Conservation (phyloP, 1,139 yeast species). For the Ogataea hybrid region DNA sequence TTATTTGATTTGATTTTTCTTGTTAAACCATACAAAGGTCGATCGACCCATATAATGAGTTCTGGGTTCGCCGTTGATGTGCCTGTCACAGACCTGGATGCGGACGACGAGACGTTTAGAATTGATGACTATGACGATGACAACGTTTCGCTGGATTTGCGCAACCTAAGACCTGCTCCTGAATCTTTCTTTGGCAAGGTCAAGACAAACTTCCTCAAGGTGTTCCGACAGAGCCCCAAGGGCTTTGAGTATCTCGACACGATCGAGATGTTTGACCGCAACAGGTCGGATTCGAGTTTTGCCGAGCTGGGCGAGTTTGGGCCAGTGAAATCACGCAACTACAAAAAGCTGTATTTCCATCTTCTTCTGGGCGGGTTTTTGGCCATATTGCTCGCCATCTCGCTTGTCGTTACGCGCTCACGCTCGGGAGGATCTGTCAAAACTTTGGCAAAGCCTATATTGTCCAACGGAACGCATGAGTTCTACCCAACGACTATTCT, state of each 20-base stretch:
- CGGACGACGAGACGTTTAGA: slow-evolving; percentile 41
- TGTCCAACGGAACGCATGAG: no score
- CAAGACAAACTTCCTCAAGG: slow-evolving; percentile 10
- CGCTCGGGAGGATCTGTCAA: no score
- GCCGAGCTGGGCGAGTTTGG: no score
- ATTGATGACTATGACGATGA: slow-evolving; percentile 33
- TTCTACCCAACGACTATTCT: no score
- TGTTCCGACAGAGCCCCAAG: slow-evolving; percentile 13
- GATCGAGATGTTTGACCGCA: no score
- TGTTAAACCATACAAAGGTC: neutral
- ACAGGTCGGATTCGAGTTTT: no score
- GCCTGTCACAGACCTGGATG: slow-evolving; percentile 60
- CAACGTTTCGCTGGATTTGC: slow-evolving; percentile 24
- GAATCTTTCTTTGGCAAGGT: slow-evolving; percentile 8
- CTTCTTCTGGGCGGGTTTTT: no score
- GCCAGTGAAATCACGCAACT: no score
- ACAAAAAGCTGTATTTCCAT: no score
- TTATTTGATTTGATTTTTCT: neutral
- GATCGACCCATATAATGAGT: slow-evolving; percentile 1
- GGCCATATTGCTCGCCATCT: no score
- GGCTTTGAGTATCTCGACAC: slow-evolving; percentile 23
- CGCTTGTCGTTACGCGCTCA: no score
- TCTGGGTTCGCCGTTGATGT: slow-evolving; percentile 42
- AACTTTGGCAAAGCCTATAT: no score
- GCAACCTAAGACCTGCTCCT: slow-evolving; percentile 13